Conservation (phyloP, 345 rosid genomes). For the Moringa oleifera region DNA sequence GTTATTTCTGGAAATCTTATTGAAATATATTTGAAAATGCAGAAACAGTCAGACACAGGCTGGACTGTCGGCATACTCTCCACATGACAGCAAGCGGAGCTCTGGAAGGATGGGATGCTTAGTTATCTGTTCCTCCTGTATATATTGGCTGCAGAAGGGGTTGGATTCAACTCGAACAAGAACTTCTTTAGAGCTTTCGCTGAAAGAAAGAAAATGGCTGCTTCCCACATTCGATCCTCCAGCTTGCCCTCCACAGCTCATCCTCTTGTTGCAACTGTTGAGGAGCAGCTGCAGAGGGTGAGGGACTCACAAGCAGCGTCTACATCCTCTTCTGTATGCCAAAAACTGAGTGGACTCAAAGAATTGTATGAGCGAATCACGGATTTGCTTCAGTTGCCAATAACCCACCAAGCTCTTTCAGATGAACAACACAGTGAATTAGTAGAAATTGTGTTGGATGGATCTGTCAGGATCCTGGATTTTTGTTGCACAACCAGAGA, state of each 20-base stretch:
- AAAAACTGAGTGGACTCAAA: slow-evolving; percentile 26
- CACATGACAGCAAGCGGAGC: too few species aligned
- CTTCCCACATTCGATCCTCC: slow-evolving; percentile 28
- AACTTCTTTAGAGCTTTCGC: too few species aligned
- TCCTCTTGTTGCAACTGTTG: slow-evolving; percentile 28
- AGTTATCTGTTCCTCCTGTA: too few species aligned
- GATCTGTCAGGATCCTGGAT: slow-evolving; percentile 37
- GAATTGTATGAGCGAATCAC: slow-evolving; percentile 29
- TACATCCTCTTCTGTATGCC: slow-evolving; percentile 4
- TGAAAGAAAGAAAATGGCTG: background rate
- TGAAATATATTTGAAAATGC: too few species aligned
- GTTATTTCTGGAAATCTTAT: too few species aligned
- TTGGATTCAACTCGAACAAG: too few species aligned
- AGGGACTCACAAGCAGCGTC: slow-evolving; percentile 20
- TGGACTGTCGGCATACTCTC: too few species aligned
- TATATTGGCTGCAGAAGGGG: too few species aligned
- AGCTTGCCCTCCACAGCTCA: slow-evolving; percentile 33
- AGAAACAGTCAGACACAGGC: too few species aligned
- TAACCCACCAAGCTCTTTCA: slow-evolving; percentile 20
- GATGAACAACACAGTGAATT: background rate
- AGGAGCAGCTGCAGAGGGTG: slow-evolving; percentile 24
- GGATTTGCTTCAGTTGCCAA: slow-evolving; percentile 24
- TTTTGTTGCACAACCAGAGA: slow-evolving; percentile 33
- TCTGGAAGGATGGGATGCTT: too few species aligned
- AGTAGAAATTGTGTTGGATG: slow-evolving; percentile 32